Conservation (phyloP, 345 rosid species). For the Acer negundo region DNA sequence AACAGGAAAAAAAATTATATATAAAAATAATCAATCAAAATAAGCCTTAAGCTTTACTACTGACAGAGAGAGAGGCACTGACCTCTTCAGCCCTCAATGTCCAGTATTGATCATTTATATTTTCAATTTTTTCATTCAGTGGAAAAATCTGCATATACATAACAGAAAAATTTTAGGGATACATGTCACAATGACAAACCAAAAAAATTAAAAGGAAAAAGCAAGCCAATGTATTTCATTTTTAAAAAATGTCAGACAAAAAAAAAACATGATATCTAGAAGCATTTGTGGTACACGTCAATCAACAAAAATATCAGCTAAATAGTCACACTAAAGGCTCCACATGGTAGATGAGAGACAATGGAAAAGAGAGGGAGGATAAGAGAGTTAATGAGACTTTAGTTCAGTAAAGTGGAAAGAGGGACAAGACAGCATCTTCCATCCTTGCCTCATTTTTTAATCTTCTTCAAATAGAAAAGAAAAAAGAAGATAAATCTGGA, state of each 20-base stretch:
- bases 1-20: neutral
- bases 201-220: neutral
- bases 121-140: slow-evolving; percentile 78
- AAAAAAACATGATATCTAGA: neutral
- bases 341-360: neutral
- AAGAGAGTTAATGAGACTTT: neutral
- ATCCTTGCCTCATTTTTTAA: neutral
- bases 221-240: neutral
- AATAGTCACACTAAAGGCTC: neutral
- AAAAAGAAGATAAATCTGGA: neutral
- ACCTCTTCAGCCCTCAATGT: slow-evolving; percentile 98
- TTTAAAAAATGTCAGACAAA: neutral
- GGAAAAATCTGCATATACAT: slow-evolving; percentile 74
- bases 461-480: neutral
- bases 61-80: slow-evolving; percentile 18
- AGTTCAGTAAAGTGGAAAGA: neutral
- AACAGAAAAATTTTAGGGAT: neutral
- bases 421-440: neutral
- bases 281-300: neutral
- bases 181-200: no score
- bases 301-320: neutral
- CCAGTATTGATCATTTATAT: slow-evolving; percentile 96
- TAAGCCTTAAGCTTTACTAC: neutral
- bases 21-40: neutral
- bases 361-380: no score